Percentiles rank a stretch among this genome's conserved stretches.
Conservation (phyloP, 148 eudicot species). For the Talinum fruticosum region DNA sequence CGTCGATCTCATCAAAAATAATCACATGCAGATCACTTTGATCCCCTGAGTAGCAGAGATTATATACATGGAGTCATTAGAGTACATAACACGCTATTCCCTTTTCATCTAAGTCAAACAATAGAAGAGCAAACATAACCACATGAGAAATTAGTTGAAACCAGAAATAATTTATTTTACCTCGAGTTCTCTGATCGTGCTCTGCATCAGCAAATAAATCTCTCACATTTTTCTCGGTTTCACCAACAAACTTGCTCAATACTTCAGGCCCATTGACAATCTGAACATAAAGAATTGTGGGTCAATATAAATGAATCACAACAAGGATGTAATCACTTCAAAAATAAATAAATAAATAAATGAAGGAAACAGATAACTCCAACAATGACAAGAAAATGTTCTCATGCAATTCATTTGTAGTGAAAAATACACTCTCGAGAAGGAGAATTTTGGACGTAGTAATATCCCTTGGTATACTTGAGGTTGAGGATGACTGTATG, state of each 20-base stretch:
- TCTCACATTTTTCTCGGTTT: constrained; percentile 97
- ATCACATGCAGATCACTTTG: constrained; percentile 98
- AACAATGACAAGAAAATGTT: too few relatives aligned
- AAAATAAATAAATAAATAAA: too few relatives aligned
- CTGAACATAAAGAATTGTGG: constrained; percentile 25
- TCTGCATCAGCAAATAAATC: constrained; percentile 99
- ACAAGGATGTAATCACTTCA: too few relatives aligned
- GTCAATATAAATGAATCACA: too few relatives aligned
- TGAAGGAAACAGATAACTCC: too few relatives aligned
- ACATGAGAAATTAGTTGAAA: constrained; percentile 2
- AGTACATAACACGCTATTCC: neutral
- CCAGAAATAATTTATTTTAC: constrained; percentile 25
- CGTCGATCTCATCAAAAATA: constrained; percentile 99
- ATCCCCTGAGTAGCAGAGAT: constrained; percentile 62
- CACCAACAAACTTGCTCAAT: constrained; percentile 98
- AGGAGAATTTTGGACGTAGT: too few relatives aligned
- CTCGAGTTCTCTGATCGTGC: constrained; percentile 82
- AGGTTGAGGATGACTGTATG: too few relatives aligned
- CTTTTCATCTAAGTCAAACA: neutral
- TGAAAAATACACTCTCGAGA: too few relatives aligned
- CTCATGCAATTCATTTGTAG: too few relatives aligned
- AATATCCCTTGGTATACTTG: too few relatives aligned
- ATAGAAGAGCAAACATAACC: neutral
- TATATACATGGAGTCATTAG: neutral
- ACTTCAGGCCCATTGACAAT: constrained; percentile 99